Base-by-base conservation (phyloP, 164 flowering plant genomes). In the Sextonia rubra region DNA sequence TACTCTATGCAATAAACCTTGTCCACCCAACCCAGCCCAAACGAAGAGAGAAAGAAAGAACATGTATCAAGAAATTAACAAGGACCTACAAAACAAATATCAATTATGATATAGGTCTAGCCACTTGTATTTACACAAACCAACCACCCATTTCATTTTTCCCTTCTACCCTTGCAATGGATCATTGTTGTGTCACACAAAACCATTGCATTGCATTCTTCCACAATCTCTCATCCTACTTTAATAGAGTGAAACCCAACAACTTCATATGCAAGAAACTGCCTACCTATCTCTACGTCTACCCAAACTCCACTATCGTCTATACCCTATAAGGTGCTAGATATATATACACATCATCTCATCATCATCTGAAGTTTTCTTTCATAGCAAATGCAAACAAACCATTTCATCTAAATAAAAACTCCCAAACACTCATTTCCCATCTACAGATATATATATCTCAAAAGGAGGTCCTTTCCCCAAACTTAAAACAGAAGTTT, bases 111-210 rank as follows among this genome's bases (percentile, higher is more conserved):
- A 64, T 30, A 64, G 44, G 8, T 64, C 67, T n/a, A 29, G 44
- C 67, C 67, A 20, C n/a, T 27, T 17, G n/a, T 64, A 64, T 64
- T 47, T 64, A 64, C 47, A 64, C 32, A 27, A 64, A 64, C 37
- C 67, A 3, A 4, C 37, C 37, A 27, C 9, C 67, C 1, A 26
- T 29, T 62, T 22, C 66, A 63, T 63, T 7, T 25, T 64, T 27
- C 20, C 20, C 7, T 29, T 64, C 30, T 20, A 11, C 44, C 44
- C 20, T 64, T 29, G 20, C 30, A 27, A 27, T 30, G 3, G 44
- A 17, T 29, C 67, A 29, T 64, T 29, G 32, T 18, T 22, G 27
- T 5, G 67, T 3, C 8, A 27, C 29, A 47, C 44, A 12, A 29
- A 64, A 23, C 15, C 26, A 61, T 61, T 25, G 26, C 20, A 22